A percentile compares a stretch with the other conserved stretches of the same genome.
These are phyloP conservation scores for Puccinellia tenuiflora DNA, from an alignment of 176 grass and related monocot species.

Conservation along the genomic window DNA sequence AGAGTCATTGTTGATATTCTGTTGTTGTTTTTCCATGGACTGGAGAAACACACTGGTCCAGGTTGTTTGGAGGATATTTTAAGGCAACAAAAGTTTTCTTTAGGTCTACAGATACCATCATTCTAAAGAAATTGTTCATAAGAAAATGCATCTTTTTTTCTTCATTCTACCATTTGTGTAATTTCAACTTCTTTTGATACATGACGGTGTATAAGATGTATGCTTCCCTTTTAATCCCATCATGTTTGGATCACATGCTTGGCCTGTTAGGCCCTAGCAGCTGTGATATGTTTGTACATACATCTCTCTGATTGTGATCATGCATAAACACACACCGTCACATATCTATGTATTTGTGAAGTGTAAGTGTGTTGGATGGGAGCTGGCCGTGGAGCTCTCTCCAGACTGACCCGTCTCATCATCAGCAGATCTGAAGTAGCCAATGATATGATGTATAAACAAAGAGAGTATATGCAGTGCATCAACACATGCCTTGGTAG, in stretches of 20 bases:
- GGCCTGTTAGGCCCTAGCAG: background rate
- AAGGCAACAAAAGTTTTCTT: too few relatives aligned
- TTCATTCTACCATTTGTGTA: background rate
- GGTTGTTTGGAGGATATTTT: too few relatives aligned
- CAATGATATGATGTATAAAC: constrained; percentile 34
- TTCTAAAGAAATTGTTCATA: constrained; percentile 21
- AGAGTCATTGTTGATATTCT: background rate
- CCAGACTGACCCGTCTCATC: background rate
- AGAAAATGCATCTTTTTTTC: background rate
- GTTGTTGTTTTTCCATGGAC: too few relatives aligned
- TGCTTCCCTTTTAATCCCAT: constrained; percentile 17
- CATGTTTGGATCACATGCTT: constrained; percentile 27
- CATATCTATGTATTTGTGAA: constrained; percentile 19
- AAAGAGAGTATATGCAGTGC: background rate
- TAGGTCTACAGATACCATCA: background rate
- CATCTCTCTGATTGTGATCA: background rate
- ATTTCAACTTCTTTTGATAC: background rate
- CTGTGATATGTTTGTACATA: constrained; percentile 1
- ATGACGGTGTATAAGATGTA: constrained; percentile 28
- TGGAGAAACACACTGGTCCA: too few relatives aligned
- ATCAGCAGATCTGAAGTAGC: constrained; percentile 37
- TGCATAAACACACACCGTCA: background rate
- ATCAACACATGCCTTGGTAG: constrained; percentile 40
- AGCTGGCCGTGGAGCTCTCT: constrained; percentile 22
- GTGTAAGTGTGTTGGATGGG: constrained; percentile 21